Percentiles rank a stretch among this genome's conserved stretches.
phyloP scores from a whole-genome alignment of 2,329 filamentous ascomycete species.

The Stagonosporopsis rhizophila region DNA sequence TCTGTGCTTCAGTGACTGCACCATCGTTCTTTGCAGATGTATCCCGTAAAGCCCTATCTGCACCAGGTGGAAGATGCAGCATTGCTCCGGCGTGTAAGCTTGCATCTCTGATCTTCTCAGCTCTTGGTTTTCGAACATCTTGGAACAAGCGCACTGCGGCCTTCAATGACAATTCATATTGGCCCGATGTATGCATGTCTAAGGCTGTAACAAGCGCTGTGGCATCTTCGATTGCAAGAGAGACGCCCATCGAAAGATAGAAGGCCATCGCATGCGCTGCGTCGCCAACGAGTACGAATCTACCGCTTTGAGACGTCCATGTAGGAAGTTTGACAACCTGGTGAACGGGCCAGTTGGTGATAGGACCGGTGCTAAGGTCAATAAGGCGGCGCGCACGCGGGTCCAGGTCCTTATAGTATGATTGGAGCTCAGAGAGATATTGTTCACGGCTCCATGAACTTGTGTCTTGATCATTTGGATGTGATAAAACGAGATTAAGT shows the following conservation, averaged over 20 bases:
- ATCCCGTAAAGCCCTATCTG: constrained; percentile 12
- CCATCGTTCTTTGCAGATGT: constrained; percentile 13
- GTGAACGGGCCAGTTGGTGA: constrained; percentile 24
- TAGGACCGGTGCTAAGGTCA: constrained; percentile 10
- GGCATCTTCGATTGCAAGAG: constrained; percentile 30
- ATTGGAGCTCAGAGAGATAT: constrained; percentile 11
- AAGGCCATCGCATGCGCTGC: constrained; percentile 27
- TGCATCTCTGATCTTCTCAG: constrained; percentile 22
- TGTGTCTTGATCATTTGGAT: constrained; percentile 23
- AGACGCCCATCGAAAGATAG: constrained; percentile 28
- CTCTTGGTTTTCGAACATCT: constrained; percentile 21
- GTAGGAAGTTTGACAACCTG: constrained; percentile 20
- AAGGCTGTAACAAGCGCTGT: constrained; percentile 12
- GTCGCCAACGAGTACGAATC: constrained; percentile 25
- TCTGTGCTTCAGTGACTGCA: not conserved
- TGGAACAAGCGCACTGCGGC: constrained; percentile 20
- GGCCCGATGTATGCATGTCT: not conserved
- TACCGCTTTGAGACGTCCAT: constrained; percentile 20
- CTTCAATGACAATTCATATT: not conserved
- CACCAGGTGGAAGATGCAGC: constrained; percentile 20
- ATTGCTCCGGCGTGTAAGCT: constrained; percentile 24
- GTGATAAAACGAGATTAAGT: constrained; percentile 25
- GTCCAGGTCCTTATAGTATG: constrained; percentile 14
- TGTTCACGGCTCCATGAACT: constrained; percentile 21
- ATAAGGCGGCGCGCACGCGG: constrained; percentile 17